Evolutionary conservation across 257 asterid species (phyloP).

Genomic region (Verbascum thapsus): DNA sequence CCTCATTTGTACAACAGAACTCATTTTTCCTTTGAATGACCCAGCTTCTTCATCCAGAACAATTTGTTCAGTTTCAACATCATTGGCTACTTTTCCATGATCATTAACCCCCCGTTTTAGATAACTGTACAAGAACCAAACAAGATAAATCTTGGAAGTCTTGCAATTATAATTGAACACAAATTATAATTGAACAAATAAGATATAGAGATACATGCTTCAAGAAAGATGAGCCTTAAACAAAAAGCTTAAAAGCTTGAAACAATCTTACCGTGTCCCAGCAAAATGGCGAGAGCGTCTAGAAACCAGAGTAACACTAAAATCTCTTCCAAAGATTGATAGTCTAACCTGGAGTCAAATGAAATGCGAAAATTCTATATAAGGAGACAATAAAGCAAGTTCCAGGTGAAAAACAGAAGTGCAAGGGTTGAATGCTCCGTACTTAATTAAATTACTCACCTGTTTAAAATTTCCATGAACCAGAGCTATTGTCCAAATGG

Average conservation of each 20-base stretch:
- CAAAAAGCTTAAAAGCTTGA: constrained; percentile 20
- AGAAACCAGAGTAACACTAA: constrained; percentile 79
- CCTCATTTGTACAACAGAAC: constrained; percentile 99
- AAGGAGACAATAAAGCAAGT: constrained; percentile 18
- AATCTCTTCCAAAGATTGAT: constrained; percentile 94
- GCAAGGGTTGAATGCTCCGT: background rate
- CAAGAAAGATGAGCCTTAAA: constrained; percentile 2
- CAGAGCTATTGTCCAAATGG: constrained; percentile 93
- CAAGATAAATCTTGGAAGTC: constrained; percentile 7
- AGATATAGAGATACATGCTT: background rate
- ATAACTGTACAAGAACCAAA: constrained; percentile 59
- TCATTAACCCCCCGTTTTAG: constrained; percentile 98
- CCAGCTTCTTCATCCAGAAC: constrained; percentile 99
- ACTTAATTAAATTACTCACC: constrained; percentile 30
- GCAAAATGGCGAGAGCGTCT: constrained; percentile 99
- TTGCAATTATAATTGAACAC: constrained; percentile 10
- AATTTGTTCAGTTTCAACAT: constrained; percentile 97
- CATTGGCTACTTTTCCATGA: constrained; percentile 97
- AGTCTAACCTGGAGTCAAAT: constrained; percentile 66
- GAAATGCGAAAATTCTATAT: constrained; percentile 13
- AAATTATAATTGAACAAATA: background rate
- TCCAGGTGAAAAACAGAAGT: constrained; percentile 10
- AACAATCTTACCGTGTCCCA: constrained; percentile 80
- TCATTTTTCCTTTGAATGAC: constrained; percentile 91
- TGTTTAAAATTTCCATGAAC: constrained; percentile 98